These are phyloP conservation scores for Microsporum canis DNA, from an alignment of 2,329 filamentous ascomycete species.

Conservation along the genomic window DNA sequence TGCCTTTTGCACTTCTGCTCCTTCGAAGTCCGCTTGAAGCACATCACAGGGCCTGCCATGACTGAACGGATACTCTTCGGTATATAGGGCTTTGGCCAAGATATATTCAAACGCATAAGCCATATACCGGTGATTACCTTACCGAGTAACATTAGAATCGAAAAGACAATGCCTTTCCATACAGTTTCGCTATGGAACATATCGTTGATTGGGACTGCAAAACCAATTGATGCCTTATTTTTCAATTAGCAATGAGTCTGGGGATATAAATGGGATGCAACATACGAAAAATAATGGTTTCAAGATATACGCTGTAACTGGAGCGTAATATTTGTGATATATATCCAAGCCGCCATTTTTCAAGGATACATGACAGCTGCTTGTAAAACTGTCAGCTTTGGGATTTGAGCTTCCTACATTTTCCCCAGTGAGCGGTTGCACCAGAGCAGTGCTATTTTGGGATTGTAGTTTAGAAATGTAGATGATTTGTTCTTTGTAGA, in stretches of 20 bases:
- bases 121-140: slow-evolving; percentile 53
- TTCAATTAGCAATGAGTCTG: not conserved
- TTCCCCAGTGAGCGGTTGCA: not conserved
- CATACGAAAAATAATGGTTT: slow-evolving; percentile 63
- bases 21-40: not conserved
- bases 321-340: slow-evolving; percentile 39
- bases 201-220: slow-evolving; percentile 61
- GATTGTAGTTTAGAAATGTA: not conserved
- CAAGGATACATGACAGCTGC: not conserved
- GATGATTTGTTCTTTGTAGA: not conserved
- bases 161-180: slow-evolving; percentile 64
- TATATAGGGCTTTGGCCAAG: not conserved
- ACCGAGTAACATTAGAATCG: slow-evolving; percentile 54
- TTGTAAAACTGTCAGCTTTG: not conserved
- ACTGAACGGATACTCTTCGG: not conserved
- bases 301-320: slow-evolving; percentile 43
- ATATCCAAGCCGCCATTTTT: slow-evolving; percentile 14
- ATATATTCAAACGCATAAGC: slow-evolving; percentile 25
- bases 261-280: not conserved
- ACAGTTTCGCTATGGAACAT: slow-evolving; percentile 55
- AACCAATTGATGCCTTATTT: slow-evolving; percentile 50
- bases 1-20: not conserved
- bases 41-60: not conserved
- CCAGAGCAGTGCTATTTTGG: not conserved
- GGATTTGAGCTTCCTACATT: not conserved